Base-by-base conservation (phyloP, 1,139 yeast genomes). In the Saccharomyces hybrid region DNA sequence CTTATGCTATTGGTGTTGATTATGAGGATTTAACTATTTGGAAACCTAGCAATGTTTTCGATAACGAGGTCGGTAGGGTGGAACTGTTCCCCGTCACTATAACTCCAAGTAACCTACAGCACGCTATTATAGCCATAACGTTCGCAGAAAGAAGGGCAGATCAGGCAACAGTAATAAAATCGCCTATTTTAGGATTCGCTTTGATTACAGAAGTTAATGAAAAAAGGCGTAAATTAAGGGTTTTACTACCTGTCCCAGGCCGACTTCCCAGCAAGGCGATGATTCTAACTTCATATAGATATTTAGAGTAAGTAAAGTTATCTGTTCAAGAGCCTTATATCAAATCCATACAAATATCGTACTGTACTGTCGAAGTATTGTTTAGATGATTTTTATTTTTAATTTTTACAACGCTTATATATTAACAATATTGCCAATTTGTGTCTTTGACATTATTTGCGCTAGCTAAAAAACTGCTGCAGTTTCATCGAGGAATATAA, bases 161-260 rank as follows among this genome's bases (percentile, higher is more conserved):
- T 51, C 72, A 75, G 8, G 78, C 77, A 28, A 82, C 76, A 5
- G 72, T 88, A 25, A 70, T 79, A 32, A 75, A 79, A 55, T 73
- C 89, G 1, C 80, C 85, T 53, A 84, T 88, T 0, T 70, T 85
- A 62, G 96, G 96, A 0, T 82, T 74, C 64, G 82, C 79, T 5
- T 57, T 73, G 32, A 61, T 70, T 16, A 79, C 84, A 7, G 84
- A 80, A 55, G 82, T 81, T 8, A 85, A 81, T 52, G 97, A 91
- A 59, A 74, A 80, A 20, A 85, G 84, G 64, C 78, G 80, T n/a
- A 85, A 81, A 61, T 68, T 89, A 58, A 84, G 85, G 64, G 77
- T 93, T 5, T 75, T 91, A 59, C 77, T 91, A 61, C 98, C 99
- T 0, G 85, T 88, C 25, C 96, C 96, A 1, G 96, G 96, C 0